Conservation (phyloP, 2,329 filamentous ascomycete genomes). For the Penicillium polonicum region DNA sequence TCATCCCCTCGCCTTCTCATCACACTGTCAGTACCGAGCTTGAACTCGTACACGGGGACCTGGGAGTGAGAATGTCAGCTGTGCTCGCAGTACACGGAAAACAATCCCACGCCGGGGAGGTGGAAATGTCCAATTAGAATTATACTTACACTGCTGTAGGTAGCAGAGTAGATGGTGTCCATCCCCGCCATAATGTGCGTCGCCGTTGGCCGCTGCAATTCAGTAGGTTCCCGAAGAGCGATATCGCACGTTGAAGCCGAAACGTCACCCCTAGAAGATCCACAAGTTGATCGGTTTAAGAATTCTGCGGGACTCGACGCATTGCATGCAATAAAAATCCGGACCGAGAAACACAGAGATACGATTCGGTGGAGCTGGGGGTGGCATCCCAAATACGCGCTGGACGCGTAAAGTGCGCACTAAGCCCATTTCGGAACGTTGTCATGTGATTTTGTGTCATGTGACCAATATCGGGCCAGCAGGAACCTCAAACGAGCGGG, state of each 20-base stretch:
- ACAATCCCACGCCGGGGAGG: not conserved
- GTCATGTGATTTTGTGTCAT: slow-evolving; percentile 23
- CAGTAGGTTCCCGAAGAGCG: slow-evolving; percentile 25
- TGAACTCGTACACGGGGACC: slow-evolving; percentile 94
- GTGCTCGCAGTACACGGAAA: not conserved
- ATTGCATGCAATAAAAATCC: slow-evolving; percentile 18
- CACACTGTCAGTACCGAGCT: slow-evolving; percentile 84
- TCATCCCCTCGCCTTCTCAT: slow-evolving; percentile 92
- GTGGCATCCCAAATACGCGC: slow-evolving; percentile 35
- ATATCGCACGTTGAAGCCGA: slow-evolving; percentile 17
- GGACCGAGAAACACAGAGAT: slow-evolving; percentile 29
- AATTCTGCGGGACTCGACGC: slow-evolving; percentile 14
- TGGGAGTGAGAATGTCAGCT: slow-evolving; percentile 40
- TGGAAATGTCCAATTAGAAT: not conserved
- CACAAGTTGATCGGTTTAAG: slow-evolving; percentile 12
- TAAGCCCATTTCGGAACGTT: slow-evolving; percentile 11
- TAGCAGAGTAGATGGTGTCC: slow-evolving; percentile 60
- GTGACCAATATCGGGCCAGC: slow-evolving; percentile 24
- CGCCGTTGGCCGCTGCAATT: slow-evolving; percentile 21
- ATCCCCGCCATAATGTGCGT: slow-evolving; percentile 36
- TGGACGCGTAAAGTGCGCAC: slow-evolving; percentile 43
- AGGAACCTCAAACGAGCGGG: slow-evolving; percentile 31
- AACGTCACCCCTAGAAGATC: slow-evolving; percentile 12
- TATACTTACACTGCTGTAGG: slow-evolving; percentile 61
- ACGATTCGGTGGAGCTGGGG: slow-evolving; percentile 30